A percentile compares a stretch with the other conserved stretches of the same genome.
phyloP scores from a whole-genome alignment of 2,329 filamentous ascomycete genomes.

The Clarireedia homoeocarpa region DNA sequence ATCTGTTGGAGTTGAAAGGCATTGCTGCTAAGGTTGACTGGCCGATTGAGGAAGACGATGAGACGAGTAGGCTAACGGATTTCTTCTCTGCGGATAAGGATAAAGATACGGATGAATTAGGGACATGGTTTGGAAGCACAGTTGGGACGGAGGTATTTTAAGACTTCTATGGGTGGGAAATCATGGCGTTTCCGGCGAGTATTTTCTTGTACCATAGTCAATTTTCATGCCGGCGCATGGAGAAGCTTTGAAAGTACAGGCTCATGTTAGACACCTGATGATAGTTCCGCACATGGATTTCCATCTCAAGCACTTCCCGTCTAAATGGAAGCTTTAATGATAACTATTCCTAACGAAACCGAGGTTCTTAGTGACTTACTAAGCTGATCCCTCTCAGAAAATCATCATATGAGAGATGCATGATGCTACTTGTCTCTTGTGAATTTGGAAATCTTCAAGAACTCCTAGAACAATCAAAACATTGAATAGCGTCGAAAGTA shows the following conservation, averaged over 20 bases:
- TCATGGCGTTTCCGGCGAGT: not conserved
- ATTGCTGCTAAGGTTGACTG: constrained; percentile 70
- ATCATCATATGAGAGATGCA: too few relatives aligned
- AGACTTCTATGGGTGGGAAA: constrained; percentile 1
- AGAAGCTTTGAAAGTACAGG: not conserved
- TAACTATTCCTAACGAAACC: too few relatives aligned
- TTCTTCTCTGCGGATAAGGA: constrained; percentile 48
- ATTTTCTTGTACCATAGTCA: not conserved
- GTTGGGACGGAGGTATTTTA: constrained; percentile 27
- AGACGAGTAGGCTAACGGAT: constrained; percentile 63
- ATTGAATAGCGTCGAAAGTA: too few relatives aligned
- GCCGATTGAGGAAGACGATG: constrained; percentile 66
- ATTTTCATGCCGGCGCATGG: not conserved
- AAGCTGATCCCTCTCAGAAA: too few relatives aligned
- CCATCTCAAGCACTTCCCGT: too few relatives aligned
- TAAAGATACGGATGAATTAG: constrained; percentile 50
- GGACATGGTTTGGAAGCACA: constrained; percentile 66
- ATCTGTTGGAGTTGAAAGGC: constrained; percentile 65
- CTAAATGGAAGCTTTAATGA: too few relatives aligned
- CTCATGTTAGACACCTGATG: too few relatives aligned
- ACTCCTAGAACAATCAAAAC: too few relatives aligned
- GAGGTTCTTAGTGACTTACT: too few relatives aligned
- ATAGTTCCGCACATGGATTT: too few relatives aligned
- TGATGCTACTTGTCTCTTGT: too few relatives aligned
- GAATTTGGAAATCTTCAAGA: too few relatives aligned